These are phyloP conservation scores for Tubosaeta sp. DNA, from an alignment of 768 basidiomycete species.

Conservation along the genomic window DNA sequence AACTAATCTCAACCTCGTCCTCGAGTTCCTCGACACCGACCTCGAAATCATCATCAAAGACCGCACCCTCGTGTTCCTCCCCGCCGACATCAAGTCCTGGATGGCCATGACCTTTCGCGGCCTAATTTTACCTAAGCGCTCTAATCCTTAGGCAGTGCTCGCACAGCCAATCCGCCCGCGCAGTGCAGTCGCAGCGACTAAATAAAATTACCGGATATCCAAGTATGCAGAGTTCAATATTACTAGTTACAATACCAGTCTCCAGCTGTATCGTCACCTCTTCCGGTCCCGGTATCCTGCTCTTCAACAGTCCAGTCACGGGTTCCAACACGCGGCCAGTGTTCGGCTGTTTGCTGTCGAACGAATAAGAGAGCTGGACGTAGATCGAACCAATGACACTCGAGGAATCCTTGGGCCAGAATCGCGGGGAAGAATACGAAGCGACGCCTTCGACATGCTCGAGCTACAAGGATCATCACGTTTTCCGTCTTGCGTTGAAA, in stretches of 20 bases:
- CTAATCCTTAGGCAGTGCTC: no score
- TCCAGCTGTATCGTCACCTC: constrained; percentile 92
- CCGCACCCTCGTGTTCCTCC: constrained; percentile 83
- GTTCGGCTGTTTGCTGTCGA: constrained; percentile 12
- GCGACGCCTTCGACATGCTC: constrained; percentile 71
- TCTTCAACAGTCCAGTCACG: constrained; percentile 68
- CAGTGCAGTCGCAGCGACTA: no score
- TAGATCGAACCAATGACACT: constrained; percentile 89
- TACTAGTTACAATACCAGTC: constrained; percentile 5
- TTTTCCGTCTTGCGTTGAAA: constrained; percentile 4
- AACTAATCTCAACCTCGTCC: constrained; percentile 93
- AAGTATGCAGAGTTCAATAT: constrained; percentile 9
- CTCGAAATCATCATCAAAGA: constrained; percentile 97
- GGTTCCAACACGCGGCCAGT: constrained; percentile 67
- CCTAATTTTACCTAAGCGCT: no score
- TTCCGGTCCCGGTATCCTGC: constrained; percentile 74
- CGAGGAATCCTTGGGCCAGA: constrained; percentile 94
- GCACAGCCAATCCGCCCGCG: no score
- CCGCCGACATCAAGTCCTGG: constrained; percentile 95
- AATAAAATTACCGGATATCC: constrained; percentile 16
- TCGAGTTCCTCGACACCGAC: constrained; percentile 95
- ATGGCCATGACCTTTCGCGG: neutral
- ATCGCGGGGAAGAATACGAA: constrained; percentile 76
- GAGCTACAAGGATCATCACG: constrained; percentile 45
- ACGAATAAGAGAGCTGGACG: constrained; percentile 72